Evolutionary conservation across 202 grass and related monocot genomes (phyloP).

Genomic region (Carex arenaria): DNA sequence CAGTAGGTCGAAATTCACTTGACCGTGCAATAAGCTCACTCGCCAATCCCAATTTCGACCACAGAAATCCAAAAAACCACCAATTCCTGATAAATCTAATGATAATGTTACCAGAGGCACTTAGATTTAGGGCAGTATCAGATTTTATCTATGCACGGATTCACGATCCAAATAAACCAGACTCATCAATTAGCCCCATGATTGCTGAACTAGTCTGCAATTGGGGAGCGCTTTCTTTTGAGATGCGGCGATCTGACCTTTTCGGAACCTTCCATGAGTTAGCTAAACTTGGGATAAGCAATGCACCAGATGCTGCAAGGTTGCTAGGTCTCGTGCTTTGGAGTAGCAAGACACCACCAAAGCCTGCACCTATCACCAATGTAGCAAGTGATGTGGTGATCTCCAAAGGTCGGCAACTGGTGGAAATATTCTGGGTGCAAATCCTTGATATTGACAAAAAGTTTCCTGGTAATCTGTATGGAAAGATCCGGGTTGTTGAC

Average conservation of each 20-base stretch:
- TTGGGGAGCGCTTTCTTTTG: slow-evolving; percentile 10
- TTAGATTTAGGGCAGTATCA: slow-evolving; percentile 10
- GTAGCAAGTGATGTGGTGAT: not conserved
- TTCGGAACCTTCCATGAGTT: not conserved
- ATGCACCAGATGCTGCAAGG: not conserved
- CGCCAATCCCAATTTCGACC: not conserved
- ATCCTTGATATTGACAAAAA: slow-evolving; percentile 5
- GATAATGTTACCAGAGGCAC: slow-evolving; percentile 19
- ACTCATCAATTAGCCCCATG: not conserved
- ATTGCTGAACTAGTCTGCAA: not conserved
- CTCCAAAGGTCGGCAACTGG: not conserved
- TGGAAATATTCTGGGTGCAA: slow-evolving; percentile 24
- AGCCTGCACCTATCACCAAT: not conserved
- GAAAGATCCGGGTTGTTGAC: slow-evolving; percentile 4
- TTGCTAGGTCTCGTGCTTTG: not conserved
- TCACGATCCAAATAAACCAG: not conserved
- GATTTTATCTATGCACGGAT: slow-evolving; percentile 1
- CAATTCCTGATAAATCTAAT: not conserved
- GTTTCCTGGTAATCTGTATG: slow-evolving; percentile 27
- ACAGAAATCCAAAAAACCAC: not conserved
- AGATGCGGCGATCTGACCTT: not conserved
- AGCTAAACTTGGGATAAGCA: not conserved
- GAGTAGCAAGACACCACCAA: not conserved
- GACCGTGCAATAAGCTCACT: not conserved
- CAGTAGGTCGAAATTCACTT: slow-evolving; percentile 6